Conservation (phyloP, 352 stramenopile genomes). For the Pythium insidiosum region DNA sequence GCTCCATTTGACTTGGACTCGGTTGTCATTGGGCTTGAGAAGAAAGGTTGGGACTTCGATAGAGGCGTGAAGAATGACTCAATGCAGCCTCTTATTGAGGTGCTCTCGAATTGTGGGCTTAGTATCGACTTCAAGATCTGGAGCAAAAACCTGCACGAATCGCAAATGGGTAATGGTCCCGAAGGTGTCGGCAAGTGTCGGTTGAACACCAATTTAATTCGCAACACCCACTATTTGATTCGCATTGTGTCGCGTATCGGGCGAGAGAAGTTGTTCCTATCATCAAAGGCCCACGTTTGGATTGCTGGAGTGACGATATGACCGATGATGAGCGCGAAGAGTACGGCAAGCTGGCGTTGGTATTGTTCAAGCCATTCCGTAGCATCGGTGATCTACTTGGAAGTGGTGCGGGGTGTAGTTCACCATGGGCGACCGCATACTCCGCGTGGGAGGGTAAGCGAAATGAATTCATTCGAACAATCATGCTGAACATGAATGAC, state of each 20-base stretch:
- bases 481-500: slow-evolving; percentile 9
- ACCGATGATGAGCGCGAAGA: not conserved
- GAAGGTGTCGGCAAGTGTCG: no score
- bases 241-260: slow-evolving; percentile 6
- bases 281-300: slow-evolving; percentile 1
- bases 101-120: not conserved
- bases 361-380: slow-evolving; percentile 12
- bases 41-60: not conserved
- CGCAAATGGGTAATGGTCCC: no score
- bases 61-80: not conserved
- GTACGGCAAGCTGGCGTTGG: slow-evolving; percentile 1
- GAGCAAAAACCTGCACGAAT: not conserved
- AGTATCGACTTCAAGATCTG: slow-evolving; percentile 1
- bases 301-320: not conserved
- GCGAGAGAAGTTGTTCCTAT: slow-evolving; percentile 1
- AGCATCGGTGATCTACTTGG: not conserved
- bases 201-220: not conserved
- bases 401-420: not conserved
- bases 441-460: not conserved
- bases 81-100: not conserved
- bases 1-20: not conserved
- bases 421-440: slow-evolving; percentile 3
- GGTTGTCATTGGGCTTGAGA: no score
- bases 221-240: not conserved
- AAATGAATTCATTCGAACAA: slow-evolving; percentile 1